A percentile compares a stretch with the other conserved stretches of the same genome.
These are phyloP conservation scores for Oryza meyeriana DNA, from an alignment of 176 grass and related monocot species.

Conservation along the genomic window DNA sequence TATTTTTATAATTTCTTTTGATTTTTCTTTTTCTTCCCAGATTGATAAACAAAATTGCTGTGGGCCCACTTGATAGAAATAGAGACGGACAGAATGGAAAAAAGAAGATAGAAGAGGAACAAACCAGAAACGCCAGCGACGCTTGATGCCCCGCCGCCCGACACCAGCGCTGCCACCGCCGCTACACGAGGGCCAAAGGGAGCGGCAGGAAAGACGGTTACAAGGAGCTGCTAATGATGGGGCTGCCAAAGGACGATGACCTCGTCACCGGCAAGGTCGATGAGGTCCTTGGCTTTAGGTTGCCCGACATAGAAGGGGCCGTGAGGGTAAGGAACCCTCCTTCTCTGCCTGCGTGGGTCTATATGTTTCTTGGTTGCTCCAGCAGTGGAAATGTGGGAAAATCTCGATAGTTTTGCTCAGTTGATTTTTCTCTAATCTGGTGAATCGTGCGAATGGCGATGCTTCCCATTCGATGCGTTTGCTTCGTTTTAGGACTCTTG, in stretches of 20 bases:
- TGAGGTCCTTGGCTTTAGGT: conserved; percentile 26
- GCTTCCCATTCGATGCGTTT: not conserved
- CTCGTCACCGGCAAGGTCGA: conserved; percentile 40
- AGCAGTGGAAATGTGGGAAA: not conserved
- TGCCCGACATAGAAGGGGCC: conserved; percentile 40
- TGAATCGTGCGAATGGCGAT: not conserved
- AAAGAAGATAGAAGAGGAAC: too few species aligned
- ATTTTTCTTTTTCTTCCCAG: too few species aligned
- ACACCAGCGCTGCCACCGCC: too few species aligned
- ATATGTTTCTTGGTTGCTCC: not conserved
- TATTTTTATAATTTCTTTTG: too few species aligned
- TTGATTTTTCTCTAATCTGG: not conserved
- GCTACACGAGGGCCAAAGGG: not conserved
- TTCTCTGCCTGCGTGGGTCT: not conserved
- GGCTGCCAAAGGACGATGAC: conserved; percentile 36
- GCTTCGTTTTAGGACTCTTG: not conserved
- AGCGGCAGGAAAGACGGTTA: not conserved
- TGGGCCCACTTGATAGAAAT: too few species aligned
- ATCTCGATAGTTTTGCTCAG: not conserved
- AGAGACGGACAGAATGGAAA: too few species aligned
- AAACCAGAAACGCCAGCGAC: too few species aligned
- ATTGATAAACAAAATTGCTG: too few species aligned
- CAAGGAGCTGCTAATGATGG: conserved; percentile 54
- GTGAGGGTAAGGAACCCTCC: conserved; percentile 30
- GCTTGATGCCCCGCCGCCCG: too few species aligned